phyloP scores from a whole-genome alignment of 495 filamentous ascomycete species.

The Penicillium waksmanii region DNA sequence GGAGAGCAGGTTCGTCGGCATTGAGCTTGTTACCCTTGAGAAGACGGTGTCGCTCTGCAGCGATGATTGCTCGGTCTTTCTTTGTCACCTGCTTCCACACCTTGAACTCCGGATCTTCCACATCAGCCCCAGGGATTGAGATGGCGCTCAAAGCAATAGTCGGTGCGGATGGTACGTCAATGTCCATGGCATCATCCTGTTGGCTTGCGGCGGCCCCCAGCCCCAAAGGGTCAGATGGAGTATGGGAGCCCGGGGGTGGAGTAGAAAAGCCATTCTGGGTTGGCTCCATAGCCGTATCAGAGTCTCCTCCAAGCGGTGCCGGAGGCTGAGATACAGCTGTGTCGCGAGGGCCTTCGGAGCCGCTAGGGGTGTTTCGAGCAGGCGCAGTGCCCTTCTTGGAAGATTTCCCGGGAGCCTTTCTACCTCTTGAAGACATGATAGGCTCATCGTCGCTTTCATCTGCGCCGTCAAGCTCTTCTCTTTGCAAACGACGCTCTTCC shows the following conservation, averaged over 20 bases:
- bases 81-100: slow-evolving; percentile 99
- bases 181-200: slow-evolving; percentile 79
- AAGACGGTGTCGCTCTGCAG: slow-evolving; percentile 75
- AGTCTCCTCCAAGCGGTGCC: slow-evolving; percentile 60
- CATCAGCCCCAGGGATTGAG: slow-evolving; percentile 49
- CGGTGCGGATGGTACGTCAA: slow-evolving; percentile 66
- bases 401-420: slow-evolving; percentile 76
- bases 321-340: slow-evolving; percentile 54
- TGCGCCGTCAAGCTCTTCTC: slow-evolving; percentile 75
- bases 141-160: slow-evolving; percentile 61
- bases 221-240: slow-evolving; percentile 75
- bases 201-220: slow-evolving; percentile 66
- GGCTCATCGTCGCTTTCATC: slow-evolving; percentile 97
- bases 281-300: slow-evolving; percentile 64
- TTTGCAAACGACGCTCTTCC: slow-evolving; percentile 84
- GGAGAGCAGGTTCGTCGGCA: slow-evolving; percentile 80
- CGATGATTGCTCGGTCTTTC: slow-evolving; percentile 87
- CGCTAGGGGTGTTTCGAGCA: slow-evolving; percentile 68
- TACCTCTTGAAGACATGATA: slow-evolving; percentile 94
- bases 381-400: slow-evolving; percentile 76
- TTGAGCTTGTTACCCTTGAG: slow-evolving; percentile 86
- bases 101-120: slow-evolving; percentile 89
- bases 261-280: slow-evolving; percentile 85
- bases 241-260: slow-evolving; percentile 74
- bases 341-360: slow-evolving; percentile 74